A percentile compares a stretch with the other conserved stretches of the same genome.
phyloP scores from a whole-genome alignment of 2,329 filamentous ascomycete species.

The Orbilia quercus region DNA sequence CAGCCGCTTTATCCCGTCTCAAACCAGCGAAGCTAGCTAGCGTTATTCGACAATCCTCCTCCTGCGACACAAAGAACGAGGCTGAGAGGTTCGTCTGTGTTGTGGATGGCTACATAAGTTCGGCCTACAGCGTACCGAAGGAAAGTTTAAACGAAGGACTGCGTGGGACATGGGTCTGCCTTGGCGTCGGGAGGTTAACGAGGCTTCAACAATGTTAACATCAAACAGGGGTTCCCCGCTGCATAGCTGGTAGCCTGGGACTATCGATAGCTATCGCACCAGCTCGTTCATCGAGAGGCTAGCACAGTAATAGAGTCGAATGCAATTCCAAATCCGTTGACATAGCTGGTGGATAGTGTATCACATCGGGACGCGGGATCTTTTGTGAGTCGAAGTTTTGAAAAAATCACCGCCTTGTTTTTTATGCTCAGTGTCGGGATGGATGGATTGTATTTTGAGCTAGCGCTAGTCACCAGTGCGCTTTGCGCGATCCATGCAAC shows the following conservation, averaged over 20 bases:
- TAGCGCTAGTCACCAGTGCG: too few relatives aligned
- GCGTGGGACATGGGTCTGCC: not conserved
- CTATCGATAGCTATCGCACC: not conserved
- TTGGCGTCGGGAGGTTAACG: constrained; percentile 1
- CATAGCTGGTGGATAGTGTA: not conserved
- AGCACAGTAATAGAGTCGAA: not conserved
- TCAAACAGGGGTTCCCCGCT: constrained; percentile 6
- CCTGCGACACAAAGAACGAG: constrained; percentile 12
- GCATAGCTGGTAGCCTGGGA: constrained; percentile 17
- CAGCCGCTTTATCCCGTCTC: too few relatives aligned
- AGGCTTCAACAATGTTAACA: constrained; percentile 38
- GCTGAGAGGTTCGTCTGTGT: constrained; percentile 21
- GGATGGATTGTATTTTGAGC: not conserved
- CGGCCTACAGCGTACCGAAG: not conserved
- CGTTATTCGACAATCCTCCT: not conserved
- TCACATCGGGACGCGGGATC: constrained; percentile 6
- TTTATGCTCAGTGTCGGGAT: not conserved
- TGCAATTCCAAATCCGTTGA: constrained; percentile 1
- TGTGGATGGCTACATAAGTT: not conserved
- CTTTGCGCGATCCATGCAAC: too few relatives aligned
- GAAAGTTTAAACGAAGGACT: constrained; percentile 45
- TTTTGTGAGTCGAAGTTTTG: constrained; percentile 30
- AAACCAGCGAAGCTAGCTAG: too few relatives aligned
- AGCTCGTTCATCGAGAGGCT: not conserved
- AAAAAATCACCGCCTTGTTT: constrained; percentile 40